Evolutionary conservation across 129 eudicot genomes (phyloP), one percentile per base, ranked within the genome.

Genomic region (Smallanthus sonchifolius): DNA sequence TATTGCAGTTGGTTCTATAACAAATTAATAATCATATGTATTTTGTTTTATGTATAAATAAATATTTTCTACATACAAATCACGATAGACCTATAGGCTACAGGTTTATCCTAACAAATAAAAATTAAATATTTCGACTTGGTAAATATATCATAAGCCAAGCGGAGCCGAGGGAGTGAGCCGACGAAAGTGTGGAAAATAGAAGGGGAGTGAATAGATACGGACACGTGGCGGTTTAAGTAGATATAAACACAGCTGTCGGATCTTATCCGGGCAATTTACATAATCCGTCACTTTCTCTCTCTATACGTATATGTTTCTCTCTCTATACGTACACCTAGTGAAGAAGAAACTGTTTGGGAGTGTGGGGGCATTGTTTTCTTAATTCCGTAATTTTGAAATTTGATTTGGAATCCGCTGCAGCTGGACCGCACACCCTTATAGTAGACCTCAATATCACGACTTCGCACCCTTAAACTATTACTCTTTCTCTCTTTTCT

Each of bases 401-500:
- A 17, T 70, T 42, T 55, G 24, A 48, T 78, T 78, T 78, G 77
- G 57, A 78, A 62, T 78, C 77, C 77, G 72, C 59, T 78, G 73
- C 82, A 70, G 82, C 72, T 78, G 77, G 82, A 78, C 82, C 82
- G 72, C 77, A 78, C 59, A 70, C 24, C 6, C 56, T 37, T 48
- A 78, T 28, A 51, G 43, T 54, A 66, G n/a, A 62, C 72, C 72
- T 75, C 28, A 3, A 51, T 35, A n/a, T n/a, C n/a, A n/a, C n/a
- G n/a, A n/a, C n/a, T n/a, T n/a, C 7, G 5, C 37, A n/a, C 7
- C 71, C 80, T 20, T 75, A 1, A 20, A 37, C 66, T 28, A 40
- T 24, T 32, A 10, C 14, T 5, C 14, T 4, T 51, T 2, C 4
- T 49, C 38, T 9, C 0, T 51, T 69, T 61, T 28, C 0, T 15